A percentile compares a stretch with the other conserved stretches of the same genome.
Conservation (phyloP, 495 filamentous ascomycete genomes). For the Daldinia concentrica region DNA sequence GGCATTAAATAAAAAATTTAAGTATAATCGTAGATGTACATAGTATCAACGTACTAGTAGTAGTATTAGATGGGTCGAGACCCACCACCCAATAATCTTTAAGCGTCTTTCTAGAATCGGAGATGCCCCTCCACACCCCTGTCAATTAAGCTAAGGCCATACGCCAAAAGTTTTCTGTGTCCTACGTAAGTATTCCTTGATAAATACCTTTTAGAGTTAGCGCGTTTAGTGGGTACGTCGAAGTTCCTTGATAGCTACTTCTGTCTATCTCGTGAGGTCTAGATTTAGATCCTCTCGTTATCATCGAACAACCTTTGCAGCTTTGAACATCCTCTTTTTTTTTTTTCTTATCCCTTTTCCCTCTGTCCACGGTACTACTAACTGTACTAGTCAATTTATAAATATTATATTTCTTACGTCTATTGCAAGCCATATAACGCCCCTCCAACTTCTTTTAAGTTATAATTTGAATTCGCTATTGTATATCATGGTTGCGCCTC, state of each 20-base stretch:
- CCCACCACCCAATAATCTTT: conserved; percentile 39
- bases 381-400: conserved; percentile 13
- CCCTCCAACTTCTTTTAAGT: background rate
- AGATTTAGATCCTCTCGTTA: conserved; percentile 39
- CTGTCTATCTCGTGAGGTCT: conserved; percentile 23
- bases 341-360: conserved; percentile 20
- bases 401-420: background rate
- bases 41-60: conserved; percentile 1
- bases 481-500: conserved; percentile 21
- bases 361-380: background rate
- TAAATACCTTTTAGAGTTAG: conserved; percentile 35
- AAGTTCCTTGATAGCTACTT: conserved; percentile 23
- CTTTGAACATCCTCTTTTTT: conserved; percentile 18
- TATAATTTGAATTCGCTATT: conserved; percentile 20
- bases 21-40: conserved; percentile 6
- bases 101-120: conserved; percentile 34
- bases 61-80: background rate
- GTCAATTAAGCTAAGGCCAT: conserved; percentile 24
- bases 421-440: conserved; percentile 17
- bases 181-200: conserved; percentile 31
- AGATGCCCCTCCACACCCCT: conserved; percentile 39
- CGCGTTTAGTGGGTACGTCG: background rate
- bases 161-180: conserved; percentile 23
- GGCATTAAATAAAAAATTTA: conserved; percentile 1
- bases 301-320: conserved; percentile 31